Evolutionary conservation across 495 filamentous ascomycete genomes (phyloP).

Genomic region (Pyrenula aspistea): DNA sequence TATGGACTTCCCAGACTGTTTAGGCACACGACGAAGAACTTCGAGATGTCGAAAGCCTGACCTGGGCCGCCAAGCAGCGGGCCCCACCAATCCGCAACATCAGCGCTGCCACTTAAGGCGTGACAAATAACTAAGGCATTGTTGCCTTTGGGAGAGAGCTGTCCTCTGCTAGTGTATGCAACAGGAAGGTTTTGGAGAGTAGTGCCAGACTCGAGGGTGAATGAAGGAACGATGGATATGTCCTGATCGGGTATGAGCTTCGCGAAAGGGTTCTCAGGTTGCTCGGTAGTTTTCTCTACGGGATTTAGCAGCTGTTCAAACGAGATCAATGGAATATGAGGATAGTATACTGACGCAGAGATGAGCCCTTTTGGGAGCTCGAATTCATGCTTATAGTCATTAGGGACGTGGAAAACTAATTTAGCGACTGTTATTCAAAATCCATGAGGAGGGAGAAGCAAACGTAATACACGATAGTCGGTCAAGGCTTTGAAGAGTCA

Average conservation of each 20-base stretch:
- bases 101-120: constrained; percentile 88
- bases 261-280: constrained; percentile 89
- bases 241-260: constrained; percentile 75
- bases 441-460: too few relatives aligned
- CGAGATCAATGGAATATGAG: not conserved
- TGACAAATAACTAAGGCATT: constrained; percentile 98
- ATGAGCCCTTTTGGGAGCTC: constrained; percentile 12
- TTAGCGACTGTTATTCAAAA: too few relatives aligned
- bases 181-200: constrained; percentile 80
- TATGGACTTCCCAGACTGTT: constrained; percentile 96
- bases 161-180: constrained; percentile 80
- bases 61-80: constrained; percentile 82
- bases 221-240: constrained; percentile 73
- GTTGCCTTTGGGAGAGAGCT: constrained; percentile 59
- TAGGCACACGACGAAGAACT: constrained; percentile 90
- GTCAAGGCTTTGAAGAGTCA: too few relatives aligned
- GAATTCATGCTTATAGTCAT: too few relatives aligned
- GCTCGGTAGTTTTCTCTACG: constrained; percentile 50
- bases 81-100: constrained; percentile 98
- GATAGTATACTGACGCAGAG: constrained; percentile 11
- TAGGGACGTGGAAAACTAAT: too few relatives aligned
- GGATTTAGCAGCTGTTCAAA: constrained; percentile 44
- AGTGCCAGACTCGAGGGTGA: constrained; percentile 88
- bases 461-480: too few relatives aligned
- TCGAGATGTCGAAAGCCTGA: constrained; percentile 80